Conservation (phyloP, 148 eudicot genomes). For the Rhododendron mucronatum region DNA sequence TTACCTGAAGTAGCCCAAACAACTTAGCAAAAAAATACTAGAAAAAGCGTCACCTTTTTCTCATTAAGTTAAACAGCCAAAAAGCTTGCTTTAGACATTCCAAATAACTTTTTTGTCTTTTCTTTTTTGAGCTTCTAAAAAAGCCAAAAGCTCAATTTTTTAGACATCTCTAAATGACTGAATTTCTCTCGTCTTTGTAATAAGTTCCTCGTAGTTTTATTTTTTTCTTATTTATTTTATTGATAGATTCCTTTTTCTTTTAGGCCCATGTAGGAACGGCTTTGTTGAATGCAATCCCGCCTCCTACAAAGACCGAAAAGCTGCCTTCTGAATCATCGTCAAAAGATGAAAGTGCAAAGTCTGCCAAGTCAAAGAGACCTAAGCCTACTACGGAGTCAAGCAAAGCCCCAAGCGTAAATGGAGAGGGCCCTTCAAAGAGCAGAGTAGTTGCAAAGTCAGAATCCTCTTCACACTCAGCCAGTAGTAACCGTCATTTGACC, state of each 20-base stretch:
- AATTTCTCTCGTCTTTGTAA: not conserved
- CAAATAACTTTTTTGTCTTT: not conserved
- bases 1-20: not conserved
- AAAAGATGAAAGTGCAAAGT: constrained; percentile 42
- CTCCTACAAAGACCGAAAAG: constrained; percentile 41
- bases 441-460: constrained; percentile 36
- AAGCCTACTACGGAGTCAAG: constrained; percentile 42
- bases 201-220: not conserved
- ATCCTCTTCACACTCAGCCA: constrained; percentile 39
- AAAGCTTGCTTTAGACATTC: not conserved
- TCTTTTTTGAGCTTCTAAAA: not conserved
- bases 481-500: constrained; percentile 54
- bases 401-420: constrained; percentile 33
- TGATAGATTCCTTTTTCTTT: not conserved
- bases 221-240: not conserved
- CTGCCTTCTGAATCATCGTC: constrained; percentile 39
- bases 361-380: constrained; percentile 52
- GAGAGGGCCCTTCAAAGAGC: constrained; percentile 53
- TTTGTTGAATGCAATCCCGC: constrained; percentile 73
- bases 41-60: not conserved
- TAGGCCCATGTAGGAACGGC: constrained; percentile 97
- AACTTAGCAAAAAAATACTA: not conserved
- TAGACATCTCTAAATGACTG: not conserved
- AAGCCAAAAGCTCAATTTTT: not conserved
- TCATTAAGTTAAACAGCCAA: not conserved